These are phyloP conservation scores for Chrysoporthe cubensis DNA, from an alignment of 2,329 filamentous ascomycete genomes.

Conservation along the genomic window DNA sequence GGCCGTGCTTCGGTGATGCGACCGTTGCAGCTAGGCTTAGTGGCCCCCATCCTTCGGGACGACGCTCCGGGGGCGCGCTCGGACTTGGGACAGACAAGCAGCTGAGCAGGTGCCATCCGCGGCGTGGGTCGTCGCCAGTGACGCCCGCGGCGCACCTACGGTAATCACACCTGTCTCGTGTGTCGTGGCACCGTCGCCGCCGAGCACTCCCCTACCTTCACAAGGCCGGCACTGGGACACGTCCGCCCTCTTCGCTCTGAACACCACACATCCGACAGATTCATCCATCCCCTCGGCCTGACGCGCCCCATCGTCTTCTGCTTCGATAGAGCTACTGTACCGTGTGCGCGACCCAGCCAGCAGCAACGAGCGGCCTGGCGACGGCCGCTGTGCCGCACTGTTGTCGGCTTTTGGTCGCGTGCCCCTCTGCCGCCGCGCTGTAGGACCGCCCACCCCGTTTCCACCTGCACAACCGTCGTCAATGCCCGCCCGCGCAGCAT, in stretches of 20 bases:
- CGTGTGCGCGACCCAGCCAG: too few relatives aligned
- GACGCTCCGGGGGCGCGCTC: background rate
- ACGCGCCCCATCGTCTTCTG: background rate
- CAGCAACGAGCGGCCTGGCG: background rate
- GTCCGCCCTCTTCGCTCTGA: background rate
- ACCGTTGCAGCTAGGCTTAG: background rate
- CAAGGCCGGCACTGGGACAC: background rate
- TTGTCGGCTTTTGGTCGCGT: background rate
- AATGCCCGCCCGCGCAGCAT: conserved; percentile 21
- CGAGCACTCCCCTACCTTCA: background rate
- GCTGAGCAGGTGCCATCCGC: background rate
- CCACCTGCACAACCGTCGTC: background rate
- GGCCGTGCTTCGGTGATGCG: background rate
- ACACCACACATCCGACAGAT: too few relatives aligned
- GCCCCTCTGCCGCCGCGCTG: background rate
- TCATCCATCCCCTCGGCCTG: too few relatives aligned
- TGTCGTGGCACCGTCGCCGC: background rate
- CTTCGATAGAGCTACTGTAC: background rate
- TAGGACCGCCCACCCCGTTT: background rate
- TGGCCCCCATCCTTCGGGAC: background rate
- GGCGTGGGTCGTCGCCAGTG: background rate
- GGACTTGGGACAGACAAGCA: background rate
- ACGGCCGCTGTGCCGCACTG: background rate
- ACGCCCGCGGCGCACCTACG: background rate
- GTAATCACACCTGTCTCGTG: background rate